Conservation (phyloP, 2,329 filamentous ascomycete species). For the Thermomyces lanuginosus region DNA sequence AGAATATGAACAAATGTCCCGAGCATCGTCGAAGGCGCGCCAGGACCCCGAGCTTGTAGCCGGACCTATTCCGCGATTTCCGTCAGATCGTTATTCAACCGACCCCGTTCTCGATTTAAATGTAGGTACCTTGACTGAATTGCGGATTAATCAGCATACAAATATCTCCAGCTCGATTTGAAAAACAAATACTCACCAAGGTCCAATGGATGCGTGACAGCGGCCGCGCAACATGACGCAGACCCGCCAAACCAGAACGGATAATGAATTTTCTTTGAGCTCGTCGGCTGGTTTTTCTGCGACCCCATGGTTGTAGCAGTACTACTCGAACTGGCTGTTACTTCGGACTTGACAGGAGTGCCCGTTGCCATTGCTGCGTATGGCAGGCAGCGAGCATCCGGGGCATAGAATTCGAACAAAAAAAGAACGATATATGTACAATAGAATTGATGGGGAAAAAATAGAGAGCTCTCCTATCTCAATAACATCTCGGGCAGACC, state of each 20-base stretch:
- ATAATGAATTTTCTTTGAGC: slow-evolving; percentile 37
- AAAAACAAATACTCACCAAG: slow-evolving; percentile 45
- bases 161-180: neutral
- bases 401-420: too few relatives aligned
- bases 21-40: slow-evolving; percentile 64
- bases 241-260: slow-evolving; percentile 96
- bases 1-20: slow-evolving; percentile 74
- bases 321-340: too few relatives aligned
- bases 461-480: too few relatives aligned
- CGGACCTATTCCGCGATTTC: slow-evolving; percentile 45
- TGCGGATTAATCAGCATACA: slow-evolving; percentile 10
- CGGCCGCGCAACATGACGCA: slow-evolving; percentile 78
- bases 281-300: slow-evolving; percentile 6
- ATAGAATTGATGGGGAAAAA: too few relatives aligned
- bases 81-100: slow-evolving; percentile 8
- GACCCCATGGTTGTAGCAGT: too few relatives aligned
- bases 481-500: too few relatives aligned
- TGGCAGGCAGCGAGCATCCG: too few relatives aligned
- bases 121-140: slow-evolving; percentile 38
- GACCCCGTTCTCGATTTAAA: neutral
- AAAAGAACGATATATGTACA: slow-evolving; percentile 1
- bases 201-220: slow-evolving; percentile 85
- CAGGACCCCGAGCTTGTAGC: slow-evolving; percentile 64
- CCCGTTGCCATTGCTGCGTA: too few relatives aligned
- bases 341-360: too few relatives aligned